Percentiles rank a stretch among this genome's conserved stretches.
Evolutionary conservation across 768 basidiomycete genomes (phyloP).

Genomic region (Saitozyma podzolica): DNA sequence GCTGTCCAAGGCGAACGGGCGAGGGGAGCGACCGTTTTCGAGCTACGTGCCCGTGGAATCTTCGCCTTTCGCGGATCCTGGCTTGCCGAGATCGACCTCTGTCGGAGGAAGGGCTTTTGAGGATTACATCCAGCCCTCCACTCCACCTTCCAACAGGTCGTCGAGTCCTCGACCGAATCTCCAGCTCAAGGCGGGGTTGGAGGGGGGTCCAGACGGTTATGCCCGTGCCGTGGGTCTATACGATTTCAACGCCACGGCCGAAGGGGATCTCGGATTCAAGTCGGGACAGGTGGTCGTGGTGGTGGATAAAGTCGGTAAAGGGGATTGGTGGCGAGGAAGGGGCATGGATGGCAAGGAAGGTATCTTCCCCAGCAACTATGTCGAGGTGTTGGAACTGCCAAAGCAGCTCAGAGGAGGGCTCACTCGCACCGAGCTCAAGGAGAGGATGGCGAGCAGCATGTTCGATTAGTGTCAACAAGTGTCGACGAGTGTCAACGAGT

Average conservation of each 20-base stretch:
- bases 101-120: constrained; percentile 10
- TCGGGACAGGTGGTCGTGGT: constrained; percentile 68
- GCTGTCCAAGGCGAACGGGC: no score
- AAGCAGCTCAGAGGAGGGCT: constrained; percentile 35
- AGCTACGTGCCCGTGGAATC: constrained; percentile 6
- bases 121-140: constrained; percentile 2
- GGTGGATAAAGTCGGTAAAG: constrained; percentile 64
- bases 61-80: not conserved
- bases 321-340: constrained; percentile 42
- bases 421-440: constrained; percentile 30
- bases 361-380: constrained; percentile 45
- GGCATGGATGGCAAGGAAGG: constrained; percentile 16
- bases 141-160: not conserved
- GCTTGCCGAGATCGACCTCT: no score
- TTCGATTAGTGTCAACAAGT: constrained; percentile 24
- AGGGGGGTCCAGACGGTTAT: constrained; percentile 51
- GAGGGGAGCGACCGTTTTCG: constrained; percentile 14
- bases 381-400: constrained; percentile 43
- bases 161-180: constrained; percentile 17
- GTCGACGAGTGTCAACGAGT: no score
- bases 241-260: constrained; percentile 71
- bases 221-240: constrained; percentile 67
- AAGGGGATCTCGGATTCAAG: constrained; percentile 68
- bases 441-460: constrained; percentile 19
- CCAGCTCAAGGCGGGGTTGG: constrained; percentile 17